Conservation (phyloP, 2,329 filamentous ascomycete genomes). For the Neonectria coccinea region DNA sequence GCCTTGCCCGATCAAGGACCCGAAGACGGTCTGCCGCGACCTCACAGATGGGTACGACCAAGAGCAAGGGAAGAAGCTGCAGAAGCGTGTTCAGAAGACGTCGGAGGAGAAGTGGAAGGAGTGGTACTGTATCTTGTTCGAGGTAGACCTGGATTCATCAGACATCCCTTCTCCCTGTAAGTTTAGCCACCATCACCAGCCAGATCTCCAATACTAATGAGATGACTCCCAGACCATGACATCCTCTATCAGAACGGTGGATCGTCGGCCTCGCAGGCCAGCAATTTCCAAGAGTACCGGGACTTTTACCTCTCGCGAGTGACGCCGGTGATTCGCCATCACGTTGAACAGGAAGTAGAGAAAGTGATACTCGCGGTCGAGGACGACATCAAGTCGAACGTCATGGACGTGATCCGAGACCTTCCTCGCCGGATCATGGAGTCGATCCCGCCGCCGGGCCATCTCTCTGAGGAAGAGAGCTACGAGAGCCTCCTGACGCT, state of each 20-base stretch:
- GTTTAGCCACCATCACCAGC: conserved; percentile 3
- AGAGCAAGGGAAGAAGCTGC: conserved; percentile 38
- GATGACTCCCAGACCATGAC: conserved; percentile 16
- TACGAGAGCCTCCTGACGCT: conserved; percentile 2
- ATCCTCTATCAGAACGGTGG: conserved; percentile 10
- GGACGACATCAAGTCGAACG: conserved; percentile 22
- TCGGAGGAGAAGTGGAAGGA: conserved; percentile 27
- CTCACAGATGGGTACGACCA: conserved; percentile 40
- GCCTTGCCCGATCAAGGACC: conserved; percentile 38
- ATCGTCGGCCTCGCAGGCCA: neutral
- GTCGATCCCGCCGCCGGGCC: conserved; percentile 15
- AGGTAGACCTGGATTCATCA: conserved; percentile 20
- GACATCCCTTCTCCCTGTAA: conserved; percentile 32
- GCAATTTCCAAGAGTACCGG: conserved; percentile 8
- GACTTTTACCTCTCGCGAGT: conserved; percentile 16
- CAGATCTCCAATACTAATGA: conserved; percentile 6
- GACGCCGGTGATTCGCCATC: conserved; percentile 21
- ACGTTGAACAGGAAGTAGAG: conserved; percentile 27
- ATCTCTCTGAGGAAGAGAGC: neutral
- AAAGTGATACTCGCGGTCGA: conserved; percentile 16
- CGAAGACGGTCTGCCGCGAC: conserved; percentile 23
- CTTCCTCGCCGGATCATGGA: conserved; percentile 25
- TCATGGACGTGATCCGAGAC: conserved; percentile 20
- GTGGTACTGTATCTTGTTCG: conserved; percentile 31
- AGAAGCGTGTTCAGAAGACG: conserved; percentile 23